Evolutionary conservation across 768 basidiomycete genomes (phyloP).

Genomic region (Porphyrellus cyaneotinctus): DNA sequence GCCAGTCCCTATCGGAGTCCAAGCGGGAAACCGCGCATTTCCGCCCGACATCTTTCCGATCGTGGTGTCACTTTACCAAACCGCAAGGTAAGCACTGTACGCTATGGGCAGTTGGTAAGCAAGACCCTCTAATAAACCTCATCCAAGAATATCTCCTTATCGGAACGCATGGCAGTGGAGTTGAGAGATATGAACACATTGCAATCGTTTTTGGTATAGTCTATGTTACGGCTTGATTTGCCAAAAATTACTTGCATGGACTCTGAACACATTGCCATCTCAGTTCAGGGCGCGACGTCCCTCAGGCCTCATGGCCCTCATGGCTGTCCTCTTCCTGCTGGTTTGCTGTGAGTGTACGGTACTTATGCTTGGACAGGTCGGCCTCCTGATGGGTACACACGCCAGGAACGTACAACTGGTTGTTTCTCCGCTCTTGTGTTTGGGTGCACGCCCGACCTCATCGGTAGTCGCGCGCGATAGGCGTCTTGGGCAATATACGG

Average conservation of each 20-base stretch:
- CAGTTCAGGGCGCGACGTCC: neutral
- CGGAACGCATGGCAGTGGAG: slow-evolving; percentile 9
- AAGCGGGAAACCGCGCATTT: neutral
- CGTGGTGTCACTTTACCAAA: neutral
- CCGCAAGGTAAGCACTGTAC: neutral
- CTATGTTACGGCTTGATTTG: slow-evolving; percentile 4
- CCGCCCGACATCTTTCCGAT: no score
- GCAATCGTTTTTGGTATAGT: slow-evolving; percentile 17
- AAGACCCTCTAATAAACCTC: neutral
- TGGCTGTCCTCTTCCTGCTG: neutral
- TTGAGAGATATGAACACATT: neutral
- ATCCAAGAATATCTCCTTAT: slow-evolving; percentile 24
- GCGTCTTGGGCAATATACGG: neutral
- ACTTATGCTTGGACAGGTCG: neutral
- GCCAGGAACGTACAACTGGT: neutral
- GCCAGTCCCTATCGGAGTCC: no score
- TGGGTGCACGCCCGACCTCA: slow-evolving; percentile 1
- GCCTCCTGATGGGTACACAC: slow-evolving; percentile 2
- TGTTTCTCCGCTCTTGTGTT: neutral
- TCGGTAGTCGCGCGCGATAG: slow-evolving; percentile 4
- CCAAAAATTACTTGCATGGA: slow-evolving; percentile 14
- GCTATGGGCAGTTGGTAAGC: slow-evolving; percentile 1
- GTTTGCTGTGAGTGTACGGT: neutral
- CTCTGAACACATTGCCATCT: neutral
- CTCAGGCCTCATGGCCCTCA: neutral